These are phyloP conservation scores for Bacidia rubella DNA, from an alignment of 495 filamentous ascomycete genomes.

Conservation along the genomic window DNA sequence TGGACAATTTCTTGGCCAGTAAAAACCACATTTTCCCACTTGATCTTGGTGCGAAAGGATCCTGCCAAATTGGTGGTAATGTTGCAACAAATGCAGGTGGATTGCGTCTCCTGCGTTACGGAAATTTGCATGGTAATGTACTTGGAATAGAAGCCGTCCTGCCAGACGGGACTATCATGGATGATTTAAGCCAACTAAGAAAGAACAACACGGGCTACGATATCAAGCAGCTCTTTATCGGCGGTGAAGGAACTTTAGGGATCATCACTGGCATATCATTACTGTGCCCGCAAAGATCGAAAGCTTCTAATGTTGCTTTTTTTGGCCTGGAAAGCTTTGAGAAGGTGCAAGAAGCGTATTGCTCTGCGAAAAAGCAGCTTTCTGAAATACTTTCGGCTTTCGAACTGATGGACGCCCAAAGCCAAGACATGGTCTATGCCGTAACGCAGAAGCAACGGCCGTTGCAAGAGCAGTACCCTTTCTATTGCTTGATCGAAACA, in stretches of 20 bases:
- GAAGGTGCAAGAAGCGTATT: constrained; percentile 67
- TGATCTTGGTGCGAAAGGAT: constrained; percentile 92
- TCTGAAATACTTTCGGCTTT: constrained; percentile 94
- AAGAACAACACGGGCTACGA: constrained; percentile 99
- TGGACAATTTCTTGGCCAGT: constrained; percentile 69
- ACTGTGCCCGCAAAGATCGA: constrained; percentile 70
- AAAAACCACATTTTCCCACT: constrained; percentile 79
- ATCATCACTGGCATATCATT: constrained; percentile 86
- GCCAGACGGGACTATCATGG: constrained; percentile 79
- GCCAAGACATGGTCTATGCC: constrained; percentile 57
- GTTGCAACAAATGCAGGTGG: constrained; percentile 95
- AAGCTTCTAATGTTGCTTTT: constrained; percentile 79
- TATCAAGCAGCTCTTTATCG: constrained; percentile 94
- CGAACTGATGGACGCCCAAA: constrained; percentile 84
- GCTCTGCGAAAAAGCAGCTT: constrained; percentile 75
- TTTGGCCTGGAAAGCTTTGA: constrained; percentile 80
- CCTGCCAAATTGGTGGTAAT: constrained; percentile 95
- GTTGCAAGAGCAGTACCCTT: constrained; percentile 69
- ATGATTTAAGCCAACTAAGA: constrained; percentile 71
- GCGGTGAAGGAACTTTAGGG: constrained; percentile 85
- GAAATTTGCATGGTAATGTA: constrained; percentile 83
- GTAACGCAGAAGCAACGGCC: constrained; percentile 68
- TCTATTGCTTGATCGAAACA: constrained; percentile 94
- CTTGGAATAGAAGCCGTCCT: constrained; percentile 87
- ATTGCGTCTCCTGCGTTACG: constrained; percentile 78